Evolutionary conservation across 225 moss, liverwort and hornwort species (phyloP).

Genomic region (Thuidium tamariscinum): DNA sequence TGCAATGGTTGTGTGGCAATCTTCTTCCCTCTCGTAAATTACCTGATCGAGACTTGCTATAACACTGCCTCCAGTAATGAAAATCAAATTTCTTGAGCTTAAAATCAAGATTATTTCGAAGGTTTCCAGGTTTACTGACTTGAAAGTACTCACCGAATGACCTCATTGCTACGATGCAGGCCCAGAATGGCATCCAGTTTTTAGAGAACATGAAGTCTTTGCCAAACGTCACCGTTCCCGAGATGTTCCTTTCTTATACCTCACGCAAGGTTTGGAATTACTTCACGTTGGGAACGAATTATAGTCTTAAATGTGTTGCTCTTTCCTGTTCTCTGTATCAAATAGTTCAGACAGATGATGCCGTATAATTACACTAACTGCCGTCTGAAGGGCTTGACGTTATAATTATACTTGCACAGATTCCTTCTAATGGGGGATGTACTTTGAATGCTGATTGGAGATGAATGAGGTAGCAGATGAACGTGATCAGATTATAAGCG

Average conservation of each 20-base stretch:
- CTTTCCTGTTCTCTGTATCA: background rate
- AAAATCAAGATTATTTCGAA: background rate
- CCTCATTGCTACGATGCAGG: constrained; percentile 25
- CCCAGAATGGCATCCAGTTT: constrained; percentile 67
- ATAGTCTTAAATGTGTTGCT: background rate
- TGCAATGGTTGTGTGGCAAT: background rate
- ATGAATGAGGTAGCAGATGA: background rate
- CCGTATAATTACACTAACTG: background rate
- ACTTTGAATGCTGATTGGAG: background rate
- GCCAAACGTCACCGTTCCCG: constrained; percentile 82
- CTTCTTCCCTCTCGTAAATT: background rate
- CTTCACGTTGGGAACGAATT: background rate
- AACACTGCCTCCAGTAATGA: background rate
- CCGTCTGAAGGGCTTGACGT: background rate
- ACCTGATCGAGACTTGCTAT: background rate
- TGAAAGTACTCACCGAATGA: background rate
- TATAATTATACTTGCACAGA: background rate
- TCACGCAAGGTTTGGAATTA: constrained; percentile 65
- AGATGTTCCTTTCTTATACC: constrained; percentile 55
- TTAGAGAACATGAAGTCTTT: constrained; percentile 74
- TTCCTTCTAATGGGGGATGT: background rate
- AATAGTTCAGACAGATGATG: background rate
- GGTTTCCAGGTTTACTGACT: background rate
- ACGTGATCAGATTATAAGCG: background rate
- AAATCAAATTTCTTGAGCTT: background rate